These are phyloP conservation scores for Clavulina sp. DNA, from an alignment of 768 basidiomycete species.

Conservation along the genomic window DNA sequence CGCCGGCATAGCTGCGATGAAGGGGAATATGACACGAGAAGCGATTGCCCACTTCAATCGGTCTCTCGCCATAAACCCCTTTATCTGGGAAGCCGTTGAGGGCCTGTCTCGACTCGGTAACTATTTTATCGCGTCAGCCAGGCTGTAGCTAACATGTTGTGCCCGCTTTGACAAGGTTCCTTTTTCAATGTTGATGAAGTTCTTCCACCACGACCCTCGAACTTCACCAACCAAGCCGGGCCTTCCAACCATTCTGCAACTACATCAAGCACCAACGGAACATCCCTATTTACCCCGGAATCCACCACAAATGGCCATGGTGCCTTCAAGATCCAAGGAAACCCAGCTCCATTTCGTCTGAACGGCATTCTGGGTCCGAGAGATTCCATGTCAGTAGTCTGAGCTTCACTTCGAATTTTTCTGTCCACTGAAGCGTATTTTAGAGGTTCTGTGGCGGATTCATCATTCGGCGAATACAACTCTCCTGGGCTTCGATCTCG, in stretches of 20 bases:
- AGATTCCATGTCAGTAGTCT: neutral
- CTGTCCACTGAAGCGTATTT: neutral
- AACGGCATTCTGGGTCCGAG: neutral
- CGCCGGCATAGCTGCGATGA: constrained; percentile 56
- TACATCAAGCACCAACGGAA: neutral
- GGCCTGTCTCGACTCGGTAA: constrained; percentile 66
- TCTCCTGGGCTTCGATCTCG: neutral
- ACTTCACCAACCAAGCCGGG: neutral
- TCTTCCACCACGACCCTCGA: neutral
- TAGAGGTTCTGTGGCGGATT: neutral
- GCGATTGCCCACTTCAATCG: constrained; percentile 55
- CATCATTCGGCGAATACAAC: neutral
- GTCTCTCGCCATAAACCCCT: constrained; percentile 54
- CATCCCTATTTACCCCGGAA: neutral
- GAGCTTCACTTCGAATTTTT: neutral
- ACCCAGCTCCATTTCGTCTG: neutral
- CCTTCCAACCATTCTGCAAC: neutral
- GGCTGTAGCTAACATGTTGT: neutral
- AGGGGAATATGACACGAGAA: constrained; percentile 58
- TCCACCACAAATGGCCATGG: neutral
- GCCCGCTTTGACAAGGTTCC: neutral
- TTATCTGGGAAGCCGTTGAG: constrained; percentile 87
- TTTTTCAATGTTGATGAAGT: neutral
- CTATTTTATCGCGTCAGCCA: constrained; percentile 10
- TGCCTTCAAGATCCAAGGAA: neutral